Evolutionary conservation across 192 early-diverging fungal species (phyloP), one percentile per base, ranked within the genome.

Genomic region (Gryganskiella cystojenkinii): DNA sequence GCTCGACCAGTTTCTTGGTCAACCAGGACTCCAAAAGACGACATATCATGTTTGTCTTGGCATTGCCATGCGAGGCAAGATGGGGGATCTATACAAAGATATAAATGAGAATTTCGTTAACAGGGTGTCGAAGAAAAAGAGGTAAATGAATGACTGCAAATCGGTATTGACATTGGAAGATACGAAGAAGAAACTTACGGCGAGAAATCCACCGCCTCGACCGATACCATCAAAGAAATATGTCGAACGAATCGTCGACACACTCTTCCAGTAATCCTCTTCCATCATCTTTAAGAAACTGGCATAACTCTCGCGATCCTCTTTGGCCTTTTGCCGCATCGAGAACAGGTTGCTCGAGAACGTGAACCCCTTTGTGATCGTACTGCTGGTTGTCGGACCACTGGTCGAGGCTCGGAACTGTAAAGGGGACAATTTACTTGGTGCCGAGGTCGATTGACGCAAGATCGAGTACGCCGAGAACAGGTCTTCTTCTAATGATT

Each of bases 1-100:
- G 80, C 49, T 81, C 71, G n/a, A 81, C 72, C 45, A 81, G 45
- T 25, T 81, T 81, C 52, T 71, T 61, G 28, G 62, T 75, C 34
- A 81, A 28, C 80, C 80, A 81, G 13, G 44, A 13, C 37, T 81
- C 80, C 2, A 81, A 57, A 1, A 81, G 34, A n/a, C 80, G 61
- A 43, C 71, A 75, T 11, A 81, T 62, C 5, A 53, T 34, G 24
- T 73, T 70, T 6, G 80, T 81, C 57, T 81, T 69, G 25, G 80
- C 71, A 50, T 70, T 74, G n/a, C 80, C 80, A 67, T 81, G 80
- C 9, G 72, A 74, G 17, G 80, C 80, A 17, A 81, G 37, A 40
- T 81, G 71, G 24, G 80, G 80, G 35, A 81, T 76, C 73, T 76
- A 54, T 3, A 33, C 35, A 0, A 15, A 15, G 4, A 42, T n/a